These are phyloP conservation scores for Diaporthe vaccinii DNA, from an alignment of 2,329 filamentous ascomycete species.

Conservation along the genomic window DNA sequence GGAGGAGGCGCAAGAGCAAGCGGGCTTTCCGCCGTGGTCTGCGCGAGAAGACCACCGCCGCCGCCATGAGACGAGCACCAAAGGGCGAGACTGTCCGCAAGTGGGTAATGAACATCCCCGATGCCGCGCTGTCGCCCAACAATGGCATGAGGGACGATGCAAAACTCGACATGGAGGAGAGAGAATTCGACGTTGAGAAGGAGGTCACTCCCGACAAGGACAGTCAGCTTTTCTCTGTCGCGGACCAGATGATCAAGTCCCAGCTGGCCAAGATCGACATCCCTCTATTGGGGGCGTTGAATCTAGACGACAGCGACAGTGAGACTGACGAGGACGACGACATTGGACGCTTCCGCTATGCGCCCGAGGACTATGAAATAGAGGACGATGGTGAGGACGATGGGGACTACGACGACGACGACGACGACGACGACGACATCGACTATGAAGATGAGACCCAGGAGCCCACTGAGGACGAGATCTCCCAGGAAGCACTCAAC, in stretches of 20 bases:
- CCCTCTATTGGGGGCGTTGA: constrained; percentile 59
- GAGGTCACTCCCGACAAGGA: constrained; percentile 58
- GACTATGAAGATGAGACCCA: constrained; percentile 48
- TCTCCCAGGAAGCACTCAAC: constrained; percentile 43
- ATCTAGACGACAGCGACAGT: constrained; percentile 59
- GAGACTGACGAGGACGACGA: constrained; percentile 53
- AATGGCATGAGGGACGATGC: constrained; percentile 44
- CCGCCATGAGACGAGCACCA: constrained; percentile 40
- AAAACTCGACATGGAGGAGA: constrained; percentile 55
- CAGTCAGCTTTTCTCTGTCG: constrained; percentile 57
- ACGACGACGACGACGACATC: constrained; percentile 47
- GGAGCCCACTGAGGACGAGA: constrained; percentile 45
- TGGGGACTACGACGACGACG: constrained; percentile 47
- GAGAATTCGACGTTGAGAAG: constrained; percentile 56
- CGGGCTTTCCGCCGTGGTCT: constrained; percentile 57
- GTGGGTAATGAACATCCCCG: constrained; percentile 59
- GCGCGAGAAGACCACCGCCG: constrained; percentile 48
- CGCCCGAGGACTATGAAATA: constrained; percentile 45
- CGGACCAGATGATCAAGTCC: constrained; percentile 62
- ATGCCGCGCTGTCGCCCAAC: constrained; percentile 51
- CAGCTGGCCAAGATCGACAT: constrained; percentile 61
- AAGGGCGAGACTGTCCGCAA: constrained; percentile 58
- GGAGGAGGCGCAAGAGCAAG: constrained; percentile 57
- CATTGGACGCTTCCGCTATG: constrained; percentile 45
- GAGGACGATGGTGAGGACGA: constrained; percentile 46